Conservation (phyloP, 1,284 basidiomycete genomes). For the Puccinia hordei region DNA sequence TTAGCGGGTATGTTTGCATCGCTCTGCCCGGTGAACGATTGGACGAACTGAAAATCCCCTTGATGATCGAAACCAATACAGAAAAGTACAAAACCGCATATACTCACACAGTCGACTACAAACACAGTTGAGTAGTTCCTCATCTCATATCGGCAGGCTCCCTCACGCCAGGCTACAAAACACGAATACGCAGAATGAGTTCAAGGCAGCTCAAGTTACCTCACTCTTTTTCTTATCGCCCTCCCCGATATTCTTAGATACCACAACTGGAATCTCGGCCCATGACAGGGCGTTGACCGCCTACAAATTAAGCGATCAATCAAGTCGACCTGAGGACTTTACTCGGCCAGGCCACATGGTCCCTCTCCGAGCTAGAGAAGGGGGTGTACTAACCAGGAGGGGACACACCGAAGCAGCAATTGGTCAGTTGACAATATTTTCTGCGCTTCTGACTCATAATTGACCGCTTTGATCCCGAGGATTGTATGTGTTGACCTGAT, state of each 20-base stretch:
- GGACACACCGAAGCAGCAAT: slow-evolving; percentile 93
- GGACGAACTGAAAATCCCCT: slow-evolving; percentile 78
- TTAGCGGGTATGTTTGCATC: slow-evolving; percentile 91
- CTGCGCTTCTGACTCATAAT: not conserved
- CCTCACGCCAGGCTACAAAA: not conserved
- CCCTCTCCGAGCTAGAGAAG: slow-evolving; percentile 80
- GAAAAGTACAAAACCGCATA: slow-evolving; percentile 93
- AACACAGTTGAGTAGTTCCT: slow-evolving; percentile 65
- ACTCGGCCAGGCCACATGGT: slow-evolving; percentile 93
- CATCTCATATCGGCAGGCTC: not conserved
- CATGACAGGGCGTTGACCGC: slow-evolving; percentile 88
- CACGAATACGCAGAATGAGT: not conserved
- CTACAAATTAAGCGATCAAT: slow-evolving; percentile 71
- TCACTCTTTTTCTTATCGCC: slow-evolving; percentile 30
- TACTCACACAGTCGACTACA: slow-evolving; percentile 93
- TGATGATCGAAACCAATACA: slow-evolving; percentile 89
- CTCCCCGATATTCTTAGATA: slow-evolving; percentile 64
- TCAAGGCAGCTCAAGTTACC: not conserved
- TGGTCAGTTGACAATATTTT: slow-evolving; percentile 61
- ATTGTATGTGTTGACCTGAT: not conserved
- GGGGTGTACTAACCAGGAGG: slow-evolving; percentile 78
- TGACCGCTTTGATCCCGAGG: not conserved
- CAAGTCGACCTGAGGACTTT: slow-evolving; percentile 72
- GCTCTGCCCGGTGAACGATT: slow-evolving; percentile 77
- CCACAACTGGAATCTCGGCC: slow-evolving; percentile 94